Conservation (phyloP, 768 basidiomycete genomes). For the Russula brevipes region DNA sequence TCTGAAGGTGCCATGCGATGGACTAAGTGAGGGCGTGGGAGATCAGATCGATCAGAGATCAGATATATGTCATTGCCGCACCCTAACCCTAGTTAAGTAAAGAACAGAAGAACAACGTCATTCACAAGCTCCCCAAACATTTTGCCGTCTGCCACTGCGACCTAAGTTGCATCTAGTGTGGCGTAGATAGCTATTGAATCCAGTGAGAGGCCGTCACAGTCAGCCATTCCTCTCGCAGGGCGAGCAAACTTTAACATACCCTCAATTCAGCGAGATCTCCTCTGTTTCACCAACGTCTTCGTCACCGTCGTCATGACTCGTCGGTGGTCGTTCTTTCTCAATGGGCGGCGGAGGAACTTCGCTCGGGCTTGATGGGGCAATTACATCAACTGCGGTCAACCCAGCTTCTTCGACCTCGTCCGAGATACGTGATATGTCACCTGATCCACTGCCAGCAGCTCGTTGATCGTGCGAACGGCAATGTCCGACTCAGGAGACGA, state of each 20-base stretch:
- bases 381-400: constrained; percentile 17
- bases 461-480: neutral
- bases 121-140: neutral
- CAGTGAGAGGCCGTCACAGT: neutral
- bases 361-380: constrained; percentile 46
- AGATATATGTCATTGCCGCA: neutral
- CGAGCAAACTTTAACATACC: neutral
- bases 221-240: neutral
- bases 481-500: neutral
- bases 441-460: neutral
- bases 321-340: constrained; percentile 56
- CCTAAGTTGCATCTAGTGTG: neutral
- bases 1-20: constrained; percentile 58
- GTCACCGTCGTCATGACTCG: constrained; percentile 48
- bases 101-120: neutral
- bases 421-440: neutral
- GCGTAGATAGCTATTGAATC: neutral
- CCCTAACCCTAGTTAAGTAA: neutral
- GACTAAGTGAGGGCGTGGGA: neutral
- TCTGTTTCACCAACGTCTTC: constrained; percentile 78
- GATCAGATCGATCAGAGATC: too few species aligned
- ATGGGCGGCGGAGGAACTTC: constrained; percentile 77
- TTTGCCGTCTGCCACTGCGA: neutral
- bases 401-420: constrained; percentile 13
- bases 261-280: constrained; percentile 46